Conservation (phyloP, 23 red algal genomes). For the Gracilaria gracilis region DNA sequence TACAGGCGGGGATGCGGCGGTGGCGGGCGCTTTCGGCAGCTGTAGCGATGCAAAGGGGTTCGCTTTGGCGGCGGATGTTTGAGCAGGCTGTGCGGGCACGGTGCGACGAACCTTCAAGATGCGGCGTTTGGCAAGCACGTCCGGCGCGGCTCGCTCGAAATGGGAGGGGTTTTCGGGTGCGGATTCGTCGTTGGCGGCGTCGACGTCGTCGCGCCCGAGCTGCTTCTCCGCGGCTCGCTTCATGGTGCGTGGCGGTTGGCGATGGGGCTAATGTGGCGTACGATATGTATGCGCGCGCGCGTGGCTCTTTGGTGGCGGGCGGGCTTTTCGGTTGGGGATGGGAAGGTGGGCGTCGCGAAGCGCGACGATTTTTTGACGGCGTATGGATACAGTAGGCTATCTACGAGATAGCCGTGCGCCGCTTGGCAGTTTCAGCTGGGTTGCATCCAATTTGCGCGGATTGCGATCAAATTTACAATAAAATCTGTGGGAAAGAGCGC, state of each 20-base stretch:
- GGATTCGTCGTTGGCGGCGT: conserved; percentile 40
- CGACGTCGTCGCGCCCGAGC: conserved; percentile 70
- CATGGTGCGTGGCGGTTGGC: conserved; percentile 19
- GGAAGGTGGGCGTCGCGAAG: neutral
- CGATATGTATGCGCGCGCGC: neutral
- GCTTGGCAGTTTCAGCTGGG: neutral
- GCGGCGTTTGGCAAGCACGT: conserved; percentile 77
- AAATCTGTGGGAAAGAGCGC: too few species aligned
- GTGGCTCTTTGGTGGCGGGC: neutral
- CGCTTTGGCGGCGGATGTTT: neutral
- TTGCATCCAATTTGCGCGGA: neutral
- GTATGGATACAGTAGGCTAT: too few species aligned
- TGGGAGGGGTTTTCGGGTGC: neutral
- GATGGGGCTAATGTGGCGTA: neutral
- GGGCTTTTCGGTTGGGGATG: neutral
- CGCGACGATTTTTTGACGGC: neutral
- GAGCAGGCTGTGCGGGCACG: neutral
- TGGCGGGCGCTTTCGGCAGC: neutral
- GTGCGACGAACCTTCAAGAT: conserved; percentile 70
- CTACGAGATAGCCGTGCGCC: too few species aligned
- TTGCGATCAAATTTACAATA: too few species aligned
- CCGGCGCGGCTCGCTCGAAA: conserved; percentile 63
- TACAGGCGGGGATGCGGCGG: neutral
- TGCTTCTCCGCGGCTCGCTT: conserved; percentile 81
- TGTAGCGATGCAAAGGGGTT: conserved; percentile 47